Evolutionary conservation across 768 basidiomycete genomes (phyloP).

Genomic region (Pluteus cervinus): DNA sequence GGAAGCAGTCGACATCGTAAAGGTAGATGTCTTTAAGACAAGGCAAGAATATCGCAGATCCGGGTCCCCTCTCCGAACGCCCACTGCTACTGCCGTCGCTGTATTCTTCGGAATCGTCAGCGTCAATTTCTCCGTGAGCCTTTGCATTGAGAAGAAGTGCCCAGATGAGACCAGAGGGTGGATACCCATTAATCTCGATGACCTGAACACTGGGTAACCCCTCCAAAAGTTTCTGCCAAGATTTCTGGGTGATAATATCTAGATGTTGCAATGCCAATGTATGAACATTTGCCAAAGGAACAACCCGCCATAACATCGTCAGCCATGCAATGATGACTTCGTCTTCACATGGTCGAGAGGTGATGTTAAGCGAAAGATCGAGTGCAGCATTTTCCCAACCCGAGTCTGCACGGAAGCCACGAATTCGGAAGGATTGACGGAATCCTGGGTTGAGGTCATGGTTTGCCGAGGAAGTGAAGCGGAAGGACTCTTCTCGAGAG

Average conservation of each 20-base stretch:
- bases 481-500: slow-evolving; percentile 18
- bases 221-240: slow-evolving; percentile 28
- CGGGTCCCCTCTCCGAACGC: background rate
- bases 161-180: slow-evolving; percentile 35
- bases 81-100: background rate
- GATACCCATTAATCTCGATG: slow-evolving; percentile 27
- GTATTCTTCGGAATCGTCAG: slow-evolving; percentile 10
- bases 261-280: slow-evolving; percentile 30
- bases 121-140: slow-evolving; percentile 19
- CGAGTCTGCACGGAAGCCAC: slow-evolving; percentile 21
- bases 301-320: slow-evolving; percentile 23
- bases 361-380: slow-evolving; percentile 25
- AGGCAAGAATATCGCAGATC: slow-evolving; percentile 20
- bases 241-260: slow-evolving; percentile 32
- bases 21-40: slow-evolving; percentile 31
- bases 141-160: slow-evolving; percentile 31
- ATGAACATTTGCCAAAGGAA: slow-evolving; percentile 24
- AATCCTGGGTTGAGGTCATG: slow-evolving; percentile 21
- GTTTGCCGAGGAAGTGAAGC: slow-evolving; percentile 16
- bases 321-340: slow-evolving; percentile 25
- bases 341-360: slow-evolving; percentile 19
- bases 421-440: slow-evolving; percentile 26
- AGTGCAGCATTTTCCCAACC: slow-evolving; percentile 18
- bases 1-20: slow-evolving; percentile 30
- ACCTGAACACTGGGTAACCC: slow-evolving; percentile 25